Percentiles rank a stretch among this genome's conserved stretches.
Conservation (phyloP, 441 rosid species). For the Eugenia klotzschiana region DNA sequence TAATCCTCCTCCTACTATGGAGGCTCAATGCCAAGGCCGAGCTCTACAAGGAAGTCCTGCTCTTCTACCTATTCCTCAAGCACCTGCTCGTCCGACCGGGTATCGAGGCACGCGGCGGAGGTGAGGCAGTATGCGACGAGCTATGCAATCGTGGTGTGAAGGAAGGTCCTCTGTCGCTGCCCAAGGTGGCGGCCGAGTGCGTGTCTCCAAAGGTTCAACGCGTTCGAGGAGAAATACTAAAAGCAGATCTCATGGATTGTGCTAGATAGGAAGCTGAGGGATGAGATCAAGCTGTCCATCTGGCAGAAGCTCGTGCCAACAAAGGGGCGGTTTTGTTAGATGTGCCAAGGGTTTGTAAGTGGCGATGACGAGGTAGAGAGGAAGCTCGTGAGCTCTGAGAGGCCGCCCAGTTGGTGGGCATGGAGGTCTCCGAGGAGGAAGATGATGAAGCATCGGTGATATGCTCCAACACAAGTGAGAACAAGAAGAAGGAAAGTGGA, state of each 20-base stretch:
- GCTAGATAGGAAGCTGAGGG: conserved; percentile 6
- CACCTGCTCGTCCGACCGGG: conserved; percentile 15
- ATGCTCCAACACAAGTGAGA: too few species aligned
- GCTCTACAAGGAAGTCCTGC: conserved; percentile 5
- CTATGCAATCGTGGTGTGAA: conserved; percentile 10
- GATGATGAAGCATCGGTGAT: too few species aligned
- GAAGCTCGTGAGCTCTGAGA: conserved; percentile 10
- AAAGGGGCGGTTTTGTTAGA: background rate
- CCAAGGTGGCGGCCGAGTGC: background rate
- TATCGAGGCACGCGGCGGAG: background rate
- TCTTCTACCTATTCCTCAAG: conserved; percentile 18
- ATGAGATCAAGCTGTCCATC: conserved; percentile 7
- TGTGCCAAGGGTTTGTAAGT: background rate
- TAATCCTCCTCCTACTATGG: conserved; percentile 9
- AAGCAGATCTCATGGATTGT: conserved; percentile 9
- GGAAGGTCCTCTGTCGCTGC: conserved; percentile 8
- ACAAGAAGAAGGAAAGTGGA: too few species aligned
- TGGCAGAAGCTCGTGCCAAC: conserved; percentile 5
- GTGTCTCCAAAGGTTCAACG: conserved; percentile 1
- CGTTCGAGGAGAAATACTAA: conserved; percentile 7
- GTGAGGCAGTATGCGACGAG: conserved; percentile 3
- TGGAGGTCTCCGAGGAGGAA: too few species aligned
- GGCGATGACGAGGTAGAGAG: conserved; percentile 17
- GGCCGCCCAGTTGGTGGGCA: too few species aligned
- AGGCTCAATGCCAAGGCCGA: conserved; percentile 15